Percentiles rank a stretch among this genome's conserved stretches.
These are phyloP conservation scores for Moesziomyces antarcticus DNA, from an alignment of 1,284 basidiomycete species.

Conservation along the genomic window DNA sequence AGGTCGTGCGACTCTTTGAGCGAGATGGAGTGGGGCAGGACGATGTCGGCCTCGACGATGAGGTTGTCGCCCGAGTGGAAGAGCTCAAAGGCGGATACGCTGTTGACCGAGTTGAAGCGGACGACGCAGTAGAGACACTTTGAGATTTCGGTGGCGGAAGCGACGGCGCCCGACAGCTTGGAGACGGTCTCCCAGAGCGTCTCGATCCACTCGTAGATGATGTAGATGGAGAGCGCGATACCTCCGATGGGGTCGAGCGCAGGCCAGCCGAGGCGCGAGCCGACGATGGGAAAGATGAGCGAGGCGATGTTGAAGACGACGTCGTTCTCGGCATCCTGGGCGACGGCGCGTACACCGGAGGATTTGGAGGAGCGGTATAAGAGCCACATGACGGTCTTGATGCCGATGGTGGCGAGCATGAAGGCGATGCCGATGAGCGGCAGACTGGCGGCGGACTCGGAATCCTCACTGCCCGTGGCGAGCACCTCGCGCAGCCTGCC, in stretches of 20 bases:
- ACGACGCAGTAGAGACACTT: slow-evolving; percentile 62
- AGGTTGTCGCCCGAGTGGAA: slow-evolving; percentile 65
- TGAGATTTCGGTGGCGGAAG: slow-evolving; percentile 54
- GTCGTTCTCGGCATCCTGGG: slow-evolving; percentile 72
- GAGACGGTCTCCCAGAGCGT: slow-evolving; percentile 61
- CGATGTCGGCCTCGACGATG: slow-evolving; percentile 64
- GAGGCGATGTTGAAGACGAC: slow-evolving; percentile 73
- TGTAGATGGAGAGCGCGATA: slow-evolving; percentile 58
- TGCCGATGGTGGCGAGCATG: slow-evolving; percentile 72
- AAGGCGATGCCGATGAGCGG: slow-evolving; percentile 64
- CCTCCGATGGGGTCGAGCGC: slow-evolving; percentile 65
- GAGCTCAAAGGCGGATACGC: slow-evolving; percentile 62
- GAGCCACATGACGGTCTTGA: slow-evolving; percentile 71
- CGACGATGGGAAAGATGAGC: slow-evolving; percentile 71
- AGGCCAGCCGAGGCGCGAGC: slow-evolving; percentile 46
- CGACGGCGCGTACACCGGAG: slow-evolving; percentile 68
- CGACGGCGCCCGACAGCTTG: slow-evolving; percentile 59
- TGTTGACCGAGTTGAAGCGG: slow-evolving; percentile 62
- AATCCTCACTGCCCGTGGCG: slow-evolving; percentile 47
- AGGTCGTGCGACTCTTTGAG: slow-evolving; percentile 66
- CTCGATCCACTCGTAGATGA: slow-evolving; percentile 64
- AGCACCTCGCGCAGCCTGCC: slow-evolving; percentile 59
- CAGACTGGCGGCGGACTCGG: slow-evolving; percentile 55
- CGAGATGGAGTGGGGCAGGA: slow-evolving; percentile 58
- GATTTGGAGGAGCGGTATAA: slow-evolving; percentile 68